Evolutionary conservation across 176 grass and related monocot species (phyloP), one percentile per base, ranked within the genome.

Genomic region (Juncus effusus): DNA sequence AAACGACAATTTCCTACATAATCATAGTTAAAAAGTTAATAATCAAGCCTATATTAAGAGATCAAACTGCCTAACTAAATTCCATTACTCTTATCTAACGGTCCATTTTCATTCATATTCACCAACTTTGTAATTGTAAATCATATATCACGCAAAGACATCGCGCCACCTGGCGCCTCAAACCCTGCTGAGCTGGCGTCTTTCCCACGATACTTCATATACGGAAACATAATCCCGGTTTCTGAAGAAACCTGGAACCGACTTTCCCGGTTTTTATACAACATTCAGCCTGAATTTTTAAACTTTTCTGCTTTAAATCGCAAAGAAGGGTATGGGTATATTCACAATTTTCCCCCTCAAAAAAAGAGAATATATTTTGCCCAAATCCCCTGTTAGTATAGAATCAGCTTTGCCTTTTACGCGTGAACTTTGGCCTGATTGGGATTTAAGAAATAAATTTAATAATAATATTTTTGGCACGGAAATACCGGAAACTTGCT

Each of bases 321-420:
- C 63, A 88, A 72, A 39, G 87, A 96, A 70, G 92, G 92, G 9
- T 28, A 28, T 28, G 19, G 19, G 19, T 96, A 96, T 8, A 70
- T 96, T 50, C 92, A 96, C 71, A 97, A 92, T 47, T 72, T 97
- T 97, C 45, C 94, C 88, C 41, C 74, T 36, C 2, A 77, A 86
- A 19, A 67, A 3, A 65, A 80, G 85, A 51, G 1, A 2, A 44
- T 37, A 13, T 53, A 79, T 79, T 11, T 65, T 74, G 54, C 88
- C 82, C 2, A 86, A 71, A 61, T 78, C 94, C 14, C 80, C 80
- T 2, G 80, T 70, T 79, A 89, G 80, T 5, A 82, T 93, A 49
- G 73, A 83, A 52, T 87, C 82, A 37, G 84, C 86, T 60, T 6
- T 97, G 2, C 80, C 80, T 49, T 62, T 77, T 60, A 84, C 72